A percentile compares a stretch with the other conserved stretches of the same genome.
phyloP scores from a whole-genome alignment of 345 rosid species.

The Firmiana major region DNA sequence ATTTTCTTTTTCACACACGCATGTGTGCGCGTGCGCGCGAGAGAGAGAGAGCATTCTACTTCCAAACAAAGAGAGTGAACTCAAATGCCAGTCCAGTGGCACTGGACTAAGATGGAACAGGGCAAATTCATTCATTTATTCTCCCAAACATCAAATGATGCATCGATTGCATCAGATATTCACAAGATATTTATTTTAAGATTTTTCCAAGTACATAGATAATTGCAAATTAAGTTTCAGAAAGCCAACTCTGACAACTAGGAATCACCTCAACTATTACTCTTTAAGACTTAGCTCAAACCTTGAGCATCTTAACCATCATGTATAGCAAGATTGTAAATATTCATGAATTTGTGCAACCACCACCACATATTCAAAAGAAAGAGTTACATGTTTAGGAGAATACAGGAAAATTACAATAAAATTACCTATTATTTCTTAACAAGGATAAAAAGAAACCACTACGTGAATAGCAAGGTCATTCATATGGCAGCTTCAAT shows the following conservation, averaged over 20 bases:
- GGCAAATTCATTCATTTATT: not conserved
- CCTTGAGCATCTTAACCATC: constrained; percentile 3
- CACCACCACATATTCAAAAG: not conserved
- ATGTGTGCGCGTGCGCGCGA: too few species aligned
- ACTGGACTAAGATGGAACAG: not conserved
- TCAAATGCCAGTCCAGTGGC: not conserved
- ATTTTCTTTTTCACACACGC: not conserved
- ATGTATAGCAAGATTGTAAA: constrained; percentile 6
- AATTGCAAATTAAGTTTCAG: not conserved
- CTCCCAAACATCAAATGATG: not conserved
- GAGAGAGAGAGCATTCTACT: not conserved
- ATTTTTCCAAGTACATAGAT: not conserved
- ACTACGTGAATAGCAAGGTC: not conserved
- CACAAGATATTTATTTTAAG: not conserved
- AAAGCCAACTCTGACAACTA: not conserved
- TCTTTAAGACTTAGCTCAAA: not conserved
- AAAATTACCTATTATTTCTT: constrained; percentile 22
- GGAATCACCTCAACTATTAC: not conserved
- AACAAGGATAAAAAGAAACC: constrained; percentile 11
- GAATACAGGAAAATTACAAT: constrained; percentile 11
- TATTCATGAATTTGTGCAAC: not conserved
- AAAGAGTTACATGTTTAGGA: not conserved
- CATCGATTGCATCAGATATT: not conserved
- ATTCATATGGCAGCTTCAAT: constrained; percentile 54
- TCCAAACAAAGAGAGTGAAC: not conserved